Evolutionary conservation across 2,329 filamentous ascomycete genomes (phyloP).

Genomic region (Sporothrix phasma): DNA sequence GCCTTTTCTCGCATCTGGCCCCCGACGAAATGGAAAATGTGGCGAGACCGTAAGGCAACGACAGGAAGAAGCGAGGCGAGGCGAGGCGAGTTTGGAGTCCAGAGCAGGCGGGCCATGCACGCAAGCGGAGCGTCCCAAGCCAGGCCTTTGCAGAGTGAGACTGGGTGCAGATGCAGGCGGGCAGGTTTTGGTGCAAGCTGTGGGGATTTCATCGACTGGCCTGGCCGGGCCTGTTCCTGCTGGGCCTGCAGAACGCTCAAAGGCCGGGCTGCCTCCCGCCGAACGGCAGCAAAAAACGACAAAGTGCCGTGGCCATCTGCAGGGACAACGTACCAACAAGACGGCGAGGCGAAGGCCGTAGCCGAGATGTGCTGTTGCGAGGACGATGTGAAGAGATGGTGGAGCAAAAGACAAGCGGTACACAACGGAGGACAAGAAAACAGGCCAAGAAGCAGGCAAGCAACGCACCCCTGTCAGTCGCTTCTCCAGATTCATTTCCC

Average conservation of each 20-base stretch:
- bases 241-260: background rate
- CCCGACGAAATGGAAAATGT: too few species aligned
- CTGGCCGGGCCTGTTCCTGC: background rate
- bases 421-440: background rate
- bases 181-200: background rate
- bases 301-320: background rate
- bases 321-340: background rate
- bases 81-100: background rate
- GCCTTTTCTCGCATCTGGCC: too few species aligned
- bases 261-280: conserved; percentile 1
- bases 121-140: background rate
- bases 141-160: background rate
- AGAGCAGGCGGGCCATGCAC: background rate
- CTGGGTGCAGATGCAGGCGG: conserved; percentile 12
- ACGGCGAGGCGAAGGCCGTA: background rate
- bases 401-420: background rate
- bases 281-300: too few species aligned
- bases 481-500: background rate
- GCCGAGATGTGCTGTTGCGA: background rate
- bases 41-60: background rate
- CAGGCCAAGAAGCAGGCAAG: background rate
- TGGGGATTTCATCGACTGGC: too few species aligned
- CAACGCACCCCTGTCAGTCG: background rate
- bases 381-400: background rate
- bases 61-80: background rate